Conservation (phyloP, 345 rosid species). For the Rubroshorea leprosula region DNA sequence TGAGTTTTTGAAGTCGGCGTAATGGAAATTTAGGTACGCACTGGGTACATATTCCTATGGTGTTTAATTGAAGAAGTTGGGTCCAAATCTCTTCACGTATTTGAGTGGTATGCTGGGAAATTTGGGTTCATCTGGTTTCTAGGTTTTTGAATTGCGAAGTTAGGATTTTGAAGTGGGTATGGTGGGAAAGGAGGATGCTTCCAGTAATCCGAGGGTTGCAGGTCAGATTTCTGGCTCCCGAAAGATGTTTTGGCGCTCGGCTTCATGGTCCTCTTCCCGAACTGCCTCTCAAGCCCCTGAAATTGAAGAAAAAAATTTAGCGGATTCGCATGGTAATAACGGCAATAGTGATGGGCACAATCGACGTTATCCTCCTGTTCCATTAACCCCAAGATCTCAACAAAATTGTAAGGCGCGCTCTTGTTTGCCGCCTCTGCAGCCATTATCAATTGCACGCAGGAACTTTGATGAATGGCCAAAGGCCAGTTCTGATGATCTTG, state of each 20-base stretch:
- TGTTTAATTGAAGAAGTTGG: no score
- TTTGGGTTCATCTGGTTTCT: conserved; percentile 8
- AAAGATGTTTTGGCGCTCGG: conserved; percentile 91
- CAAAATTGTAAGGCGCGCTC: conserved; percentile 82
- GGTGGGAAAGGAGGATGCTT: conserved; percentile 87
- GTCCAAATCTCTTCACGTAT: no score
- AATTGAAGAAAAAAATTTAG: conserved; percentile 40
- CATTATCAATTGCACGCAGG: conserved; percentile 79
- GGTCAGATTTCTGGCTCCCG: conserved; percentile 53
- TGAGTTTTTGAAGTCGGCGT: not conserved
- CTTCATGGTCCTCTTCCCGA: conserved; percentile 96
- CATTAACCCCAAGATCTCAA: conserved; percentile 86
- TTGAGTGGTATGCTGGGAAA: conserved; percentile 11
- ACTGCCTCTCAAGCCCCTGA: conserved; percentile 55
- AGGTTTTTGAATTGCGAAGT: not conserved
- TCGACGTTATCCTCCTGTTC: conserved; percentile 57
- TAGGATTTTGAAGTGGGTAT: conserved; percentile 34
- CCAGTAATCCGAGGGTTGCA: conserved; percentile 43
- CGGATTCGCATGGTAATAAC: conserved; percentile 37
- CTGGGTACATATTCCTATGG: no score
- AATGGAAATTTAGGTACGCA: no score
- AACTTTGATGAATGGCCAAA: conserved; percentile 99
- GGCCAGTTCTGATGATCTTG: conserved; percentile 91
- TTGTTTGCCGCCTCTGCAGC: conserved; percentile 93
- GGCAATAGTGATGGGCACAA: conserved; percentile 32